These are phyloP conservation scores for Pyrenula massariospora DNA, from an alignment of 495 filamentous ascomycete species.

Conservation along the genomic window DNA sequence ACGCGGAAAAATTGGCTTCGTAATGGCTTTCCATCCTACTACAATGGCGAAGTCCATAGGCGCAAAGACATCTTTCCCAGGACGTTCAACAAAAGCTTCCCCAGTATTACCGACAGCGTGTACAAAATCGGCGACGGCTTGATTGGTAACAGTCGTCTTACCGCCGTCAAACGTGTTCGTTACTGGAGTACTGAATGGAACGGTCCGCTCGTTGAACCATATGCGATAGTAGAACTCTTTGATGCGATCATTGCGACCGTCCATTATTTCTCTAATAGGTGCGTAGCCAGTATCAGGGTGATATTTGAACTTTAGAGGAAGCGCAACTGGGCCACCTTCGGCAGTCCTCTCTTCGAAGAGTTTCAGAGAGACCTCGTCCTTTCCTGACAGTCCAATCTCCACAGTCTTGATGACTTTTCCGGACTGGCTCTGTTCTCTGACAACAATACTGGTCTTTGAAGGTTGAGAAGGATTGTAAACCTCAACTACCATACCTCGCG, in stretches of 20 bases:
- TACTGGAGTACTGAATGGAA: slow-evolving; percentile 74
- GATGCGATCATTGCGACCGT: slow-evolving; percentile 86
- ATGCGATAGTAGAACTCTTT: slow-evolving; percentile 96
- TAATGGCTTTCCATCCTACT: slow-evolving; percentile 97
- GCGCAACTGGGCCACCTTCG: slow-evolving; percentile 59
- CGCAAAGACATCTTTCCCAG: slow-evolving; percentile 86
- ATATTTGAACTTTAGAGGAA: slow-evolving; percentile 81
- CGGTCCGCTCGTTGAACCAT: slow-evolving; percentile 82
- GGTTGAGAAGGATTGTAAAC: slow-evolving; percentile 69
- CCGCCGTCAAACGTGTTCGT: slow-evolving; percentile 85
- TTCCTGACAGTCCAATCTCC: slow-evolving; percentile 61
- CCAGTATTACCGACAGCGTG: slow-evolving; percentile 97
- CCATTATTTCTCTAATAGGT: slow-evolving; percentile 91
- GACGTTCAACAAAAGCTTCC: slow-evolving; percentile 95
- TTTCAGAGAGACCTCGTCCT: slow-evolving; percentile 71
- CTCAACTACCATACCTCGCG: slow-evolving; percentile 77
- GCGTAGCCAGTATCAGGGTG: slow-evolving; percentile 90
- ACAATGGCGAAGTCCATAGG: slow-evolving; percentile 99
- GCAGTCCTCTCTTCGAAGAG: slow-evolving; percentile 86
- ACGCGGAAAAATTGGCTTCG: slow-evolving; percentile 93
- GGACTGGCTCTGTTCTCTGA: slow-evolving; percentile 54
- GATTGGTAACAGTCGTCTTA: slow-evolving; percentile 67
- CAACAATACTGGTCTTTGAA: slow-evolving; percentile 64
- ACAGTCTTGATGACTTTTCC: slow-evolving; percentile 71
- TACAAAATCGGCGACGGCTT: slow-evolving; percentile 95